Percentiles rank a stretch among this genome's conserved stretches.
phyloP scores from a whole-genome alignment of 345 rosid genomes.

The Psidium guajava region DNA sequence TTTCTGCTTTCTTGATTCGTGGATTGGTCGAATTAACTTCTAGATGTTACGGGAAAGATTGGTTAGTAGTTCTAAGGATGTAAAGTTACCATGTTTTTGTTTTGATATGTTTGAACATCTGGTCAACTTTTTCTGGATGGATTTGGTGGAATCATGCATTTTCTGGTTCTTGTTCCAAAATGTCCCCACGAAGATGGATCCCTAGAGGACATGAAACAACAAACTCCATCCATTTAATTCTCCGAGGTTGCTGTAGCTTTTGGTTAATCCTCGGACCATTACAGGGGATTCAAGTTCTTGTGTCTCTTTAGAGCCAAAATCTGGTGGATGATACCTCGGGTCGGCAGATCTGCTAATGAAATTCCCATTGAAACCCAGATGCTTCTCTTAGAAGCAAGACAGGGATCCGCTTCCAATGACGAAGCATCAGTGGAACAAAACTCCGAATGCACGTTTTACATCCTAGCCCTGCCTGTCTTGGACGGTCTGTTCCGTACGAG shows the following conservation, averaged over 20 bases:
- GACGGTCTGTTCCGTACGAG: conserved; percentile 44
- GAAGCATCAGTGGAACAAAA: neutral
- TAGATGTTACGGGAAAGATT: neutral
- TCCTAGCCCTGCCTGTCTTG: conserved; percentile 45
- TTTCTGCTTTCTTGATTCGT: neutral
- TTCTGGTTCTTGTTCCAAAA: neutral
- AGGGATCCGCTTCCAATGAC: conserved; percentile 13
- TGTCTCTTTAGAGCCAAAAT: conserved; percentile 41
- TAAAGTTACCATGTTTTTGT: neutral
- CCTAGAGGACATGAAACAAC: neutral
- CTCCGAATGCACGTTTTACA: conserved; percentile 12
- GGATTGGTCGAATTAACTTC: neutral
- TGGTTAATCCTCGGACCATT: neutral
- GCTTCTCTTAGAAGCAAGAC: conserved; percentile 41
- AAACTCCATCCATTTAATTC: neutral
- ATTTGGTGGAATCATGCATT: neutral
- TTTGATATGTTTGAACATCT: neutral
- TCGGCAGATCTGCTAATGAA: conserved; percentile 34
- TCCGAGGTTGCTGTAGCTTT: neutral
- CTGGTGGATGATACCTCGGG: conserved; percentile 72
- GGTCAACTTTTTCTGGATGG: neutral
- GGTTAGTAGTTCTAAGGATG: neutral
- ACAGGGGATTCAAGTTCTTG: conserved; percentile 42
- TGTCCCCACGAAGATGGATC: neutral
- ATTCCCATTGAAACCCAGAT: conserved; percentile 52